Evolutionary conservation across 1,284 basidiomycete genomes (phyloP), one percentile per base, ranked within the genome.

Genomic region (Heterobasidion irregulare): DNA sequence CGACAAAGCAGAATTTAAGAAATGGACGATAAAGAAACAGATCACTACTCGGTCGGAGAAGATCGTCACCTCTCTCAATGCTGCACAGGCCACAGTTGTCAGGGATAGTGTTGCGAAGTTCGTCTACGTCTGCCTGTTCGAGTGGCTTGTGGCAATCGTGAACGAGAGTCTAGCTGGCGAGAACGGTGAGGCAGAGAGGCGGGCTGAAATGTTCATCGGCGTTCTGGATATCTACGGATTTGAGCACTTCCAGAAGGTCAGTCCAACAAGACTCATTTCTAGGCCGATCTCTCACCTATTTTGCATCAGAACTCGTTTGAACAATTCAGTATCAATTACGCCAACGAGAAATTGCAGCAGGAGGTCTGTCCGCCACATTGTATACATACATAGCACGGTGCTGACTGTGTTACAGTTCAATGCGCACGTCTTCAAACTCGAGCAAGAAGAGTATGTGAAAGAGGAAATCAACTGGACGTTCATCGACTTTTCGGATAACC

Each of bases 401-500:
- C 18, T 36, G 9, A 46, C 16, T 1, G 32, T 4, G 8, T 2
- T 50, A 16, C 60, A 94, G 89, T 97, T 97, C 75, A 97, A 97
- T 64, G 95, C 94, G 1, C 97, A 99, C 68, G 97, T 99, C 54
- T 99, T 99, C 84, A 95, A 95, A 78, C 84, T 98, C 35, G 97
- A 99, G 69, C 97, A 99, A 76, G 97, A 99, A 69, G 97, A 99
- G 74, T 99, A 99, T 67, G 83, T 99, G 56, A 92, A 94, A 57
- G 97, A 99, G 68, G 82, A 98, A 72, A 99, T 99, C 70, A 94
- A 96, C 67, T 99, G 97, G 97, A 98, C 92, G 1, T 99, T 99
- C 73, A 99, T 99, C 71, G 94, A 98, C 66, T 99, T 98, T 71
- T 93, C 91, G 10, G 97, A 99, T 73, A 99, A 99, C 67, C 97